Percentiles rank a stretch among this genome's conserved stretches.
Conservation (phyloP, 1,284 basidiomycete species). For the Cryptococcus sp. region DNA sequence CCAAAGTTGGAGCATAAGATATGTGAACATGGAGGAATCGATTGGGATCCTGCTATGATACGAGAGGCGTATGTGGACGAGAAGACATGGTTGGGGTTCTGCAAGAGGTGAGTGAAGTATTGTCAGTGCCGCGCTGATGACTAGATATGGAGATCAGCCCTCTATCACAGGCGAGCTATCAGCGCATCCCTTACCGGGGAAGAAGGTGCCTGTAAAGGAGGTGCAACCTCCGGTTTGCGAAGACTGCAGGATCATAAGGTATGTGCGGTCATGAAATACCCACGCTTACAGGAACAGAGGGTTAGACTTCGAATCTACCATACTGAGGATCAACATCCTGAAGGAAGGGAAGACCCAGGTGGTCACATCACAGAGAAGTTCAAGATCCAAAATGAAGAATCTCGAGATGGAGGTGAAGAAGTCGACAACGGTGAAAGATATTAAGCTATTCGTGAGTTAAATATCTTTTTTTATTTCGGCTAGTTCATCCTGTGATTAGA, state of each 20-base stretch:
- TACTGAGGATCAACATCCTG: slow-evolving; percentile 12
- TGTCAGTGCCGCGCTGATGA: background rate
- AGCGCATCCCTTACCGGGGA: slow-evolving; percentile 3
- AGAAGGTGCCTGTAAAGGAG: slow-evolving; percentile 1
- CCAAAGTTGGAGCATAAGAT: slow-evolving; percentile 17
- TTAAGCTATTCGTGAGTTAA: slow-evolving; percentile 23
- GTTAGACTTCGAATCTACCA: slow-evolving; percentile 13
- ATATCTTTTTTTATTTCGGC: no score
- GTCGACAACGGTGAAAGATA: slow-evolving; percentile 23
- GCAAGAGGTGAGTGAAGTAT: slow-evolving; percentile 15
- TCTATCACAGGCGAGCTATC: slow-evolving; percentile 16
- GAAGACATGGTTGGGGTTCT: slow-evolving; percentile 22
- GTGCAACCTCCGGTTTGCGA: slow-evolving; percentile 11
- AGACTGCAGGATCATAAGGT: slow-evolving; percentile 11
- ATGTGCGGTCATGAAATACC: background rate
- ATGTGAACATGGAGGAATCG: slow-evolving; percentile 35
- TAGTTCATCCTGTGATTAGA: background rate
- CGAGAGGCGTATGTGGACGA: slow-evolving; percentile 14
- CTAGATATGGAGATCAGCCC: slow-evolving; percentile 19
- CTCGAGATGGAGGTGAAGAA: slow-evolving; percentile 15
- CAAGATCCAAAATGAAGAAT: slow-evolving; percentile 1
- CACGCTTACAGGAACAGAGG: slow-evolving; percentile 3
- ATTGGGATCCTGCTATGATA: slow-evolving; percentile 28
- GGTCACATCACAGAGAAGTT: background rate
- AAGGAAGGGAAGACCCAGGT: background rate